Evolutionary conservation across 345 rosid species (phyloP), one percentile per base, ranked within the genome.

Genomic region (Populus davidiana): DNA sequence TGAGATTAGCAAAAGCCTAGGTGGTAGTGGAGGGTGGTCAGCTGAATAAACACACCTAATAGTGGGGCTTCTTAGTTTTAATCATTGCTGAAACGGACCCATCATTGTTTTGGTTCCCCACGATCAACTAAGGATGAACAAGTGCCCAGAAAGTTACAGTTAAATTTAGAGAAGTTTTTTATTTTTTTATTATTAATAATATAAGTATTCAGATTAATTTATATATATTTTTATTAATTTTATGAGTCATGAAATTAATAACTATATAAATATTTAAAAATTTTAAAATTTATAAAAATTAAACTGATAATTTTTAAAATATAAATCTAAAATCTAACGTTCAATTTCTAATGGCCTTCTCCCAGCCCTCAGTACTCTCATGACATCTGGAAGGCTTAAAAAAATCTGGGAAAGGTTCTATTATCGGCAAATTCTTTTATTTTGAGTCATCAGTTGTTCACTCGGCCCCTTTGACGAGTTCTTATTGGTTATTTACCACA

Each of bases 101-200:
- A 83, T 86, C 52, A 90, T 87, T 83, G 85, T 66, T 70, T 65
- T 66, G 88, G 87, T 84, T 85, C 87, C 89, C 87, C 92, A 89
- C 87, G 83, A 85, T 82, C 70, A 73, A n/a, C 73, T 35, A 41
- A 76, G 73, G 63, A 79, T 77, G 76, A 77, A 65, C 78, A 75
- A 61, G 76, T 71, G 73, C 71, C 52, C 35, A 6, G n/a, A 69
- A 75, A 62, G 69, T 20, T 38, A 70, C 62, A 25, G 8, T 76
- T 54, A 5, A 25, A 69, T 73, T 75, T 33, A 5, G 62, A 76
- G 74, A 29, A 29, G 49, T 66, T 27, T 27, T 27, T 27, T 27
- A 27, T 27, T 27, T 27, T 27, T 27, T 27, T 27, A 27, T 27
- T 27, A 27, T 27, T 27, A 27, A 27, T 27, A 27, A 27, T 27